These are phyloP conservation scores for Rhodotorula sp. DNA, from an alignment of 1,284 basidiomycete species.

Conservation along the genomic window DNA sequence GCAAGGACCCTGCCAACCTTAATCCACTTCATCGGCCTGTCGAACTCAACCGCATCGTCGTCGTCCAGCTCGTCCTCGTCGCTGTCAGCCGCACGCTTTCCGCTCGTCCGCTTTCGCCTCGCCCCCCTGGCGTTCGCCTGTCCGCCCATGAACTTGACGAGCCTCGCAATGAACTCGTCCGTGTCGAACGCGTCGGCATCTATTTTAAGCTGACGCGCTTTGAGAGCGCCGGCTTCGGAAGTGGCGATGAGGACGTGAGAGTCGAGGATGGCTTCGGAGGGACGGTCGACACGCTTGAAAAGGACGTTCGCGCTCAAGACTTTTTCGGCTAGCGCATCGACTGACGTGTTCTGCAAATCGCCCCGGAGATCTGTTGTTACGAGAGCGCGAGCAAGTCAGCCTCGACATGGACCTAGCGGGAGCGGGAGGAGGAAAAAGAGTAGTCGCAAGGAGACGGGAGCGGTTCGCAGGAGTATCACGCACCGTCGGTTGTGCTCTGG, in stretches of 20 bases:
- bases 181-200: slow-evolving; percentile 76
- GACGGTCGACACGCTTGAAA: slow-evolving; percentile 39
- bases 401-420: too few relatives aligned
- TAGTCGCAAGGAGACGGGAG: too few relatives aligned
- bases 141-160: slow-evolving; percentile 70
- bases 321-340: slow-evolving; percentile 20
- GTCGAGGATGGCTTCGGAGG: slow-evolving; percentile 46
- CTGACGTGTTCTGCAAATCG: slow-evolving; percentile 37
- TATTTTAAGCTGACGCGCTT: slow-evolving; percentile 79
- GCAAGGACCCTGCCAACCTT: slow-evolving; percentile 66
- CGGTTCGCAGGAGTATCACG: neutral
- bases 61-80: slow-evolving; percentile 53
- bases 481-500: slow-evolving; percentile 23
- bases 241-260: slow-evolving; percentile 41
- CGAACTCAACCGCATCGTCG: slow-evolving; percentile 45
- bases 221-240: slow-evolving; percentile 54
- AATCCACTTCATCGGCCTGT: slow-evolving; percentile 18
- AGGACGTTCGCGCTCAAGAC: slow-evolving; percentile 31
- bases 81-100: slow-evolving; percentile 52
- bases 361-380: slow-evolving; percentile 18
- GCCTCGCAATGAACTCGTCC: slow-evolving; percentile 72
- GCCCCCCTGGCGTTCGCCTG: slow-evolving; percentile 47
- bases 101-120: slow-evolving; percentile 41
- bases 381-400: too few relatives aligned
- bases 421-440: neutral